Evolutionary conservation across 495 filamentous ascomycete genomes (phyloP).

Genomic region (Penicillium psychrofluorescens): DNA sequence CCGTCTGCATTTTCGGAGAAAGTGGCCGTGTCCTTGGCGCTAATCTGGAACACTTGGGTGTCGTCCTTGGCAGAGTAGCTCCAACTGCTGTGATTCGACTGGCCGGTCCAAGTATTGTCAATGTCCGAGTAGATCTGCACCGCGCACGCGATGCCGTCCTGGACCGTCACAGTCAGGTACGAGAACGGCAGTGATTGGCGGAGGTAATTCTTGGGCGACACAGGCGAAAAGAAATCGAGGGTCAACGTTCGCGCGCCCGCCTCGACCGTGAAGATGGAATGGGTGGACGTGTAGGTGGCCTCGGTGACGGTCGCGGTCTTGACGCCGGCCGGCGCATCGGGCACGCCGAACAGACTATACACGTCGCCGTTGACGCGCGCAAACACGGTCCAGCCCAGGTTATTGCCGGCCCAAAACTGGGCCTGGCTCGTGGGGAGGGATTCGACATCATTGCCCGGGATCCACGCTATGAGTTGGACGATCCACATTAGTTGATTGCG

Average conservation of each 20-base stretch:
- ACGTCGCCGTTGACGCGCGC: slow-evolving; percentile 33
- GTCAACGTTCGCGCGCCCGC: slow-evolving; percentile 26
- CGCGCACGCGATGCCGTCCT: slow-evolving; percentile 10
- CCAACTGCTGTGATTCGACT: slow-evolving; percentile 19
- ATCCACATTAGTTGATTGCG: not conserved
- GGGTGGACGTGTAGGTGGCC: slow-evolving; percentile 33
- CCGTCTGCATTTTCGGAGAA: slow-evolving; percentile 24
- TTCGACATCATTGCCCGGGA: slow-evolving; percentile 28
- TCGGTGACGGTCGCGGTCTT: slow-evolving; percentile 22
- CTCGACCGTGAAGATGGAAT: slow-evolving; percentile 27
- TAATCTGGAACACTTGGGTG: slow-evolving; percentile 23
- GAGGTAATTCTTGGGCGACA: slow-evolving; percentile 71
- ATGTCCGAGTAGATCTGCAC: slow-evolving; percentile 39
- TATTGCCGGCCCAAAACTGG: slow-evolving; percentile 39
- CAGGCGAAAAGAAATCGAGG: slow-evolving; percentile 65
- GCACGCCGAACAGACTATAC: slow-evolving; percentile 40
- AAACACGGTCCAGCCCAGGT: slow-evolving; percentile 35
- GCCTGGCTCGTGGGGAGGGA: slow-evolving; percentile 25
- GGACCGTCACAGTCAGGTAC: slow-evolving; percentile 63
- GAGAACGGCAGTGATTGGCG: slow-evolving; percentile 72
- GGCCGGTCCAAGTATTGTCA: slow-evolving; percentile 36
- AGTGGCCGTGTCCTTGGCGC: slow-evolving; percentile 10
- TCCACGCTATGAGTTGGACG: slow-evolving; percentile 25
- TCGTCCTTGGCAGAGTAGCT: slow-evolving; percentile 16
- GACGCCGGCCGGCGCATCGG: slow-evolving; percentile 9